phyloP scores from a whole-genome alignment of 495 filamentous ascomycete species.

The Aspergillus panamensis region DNA sequence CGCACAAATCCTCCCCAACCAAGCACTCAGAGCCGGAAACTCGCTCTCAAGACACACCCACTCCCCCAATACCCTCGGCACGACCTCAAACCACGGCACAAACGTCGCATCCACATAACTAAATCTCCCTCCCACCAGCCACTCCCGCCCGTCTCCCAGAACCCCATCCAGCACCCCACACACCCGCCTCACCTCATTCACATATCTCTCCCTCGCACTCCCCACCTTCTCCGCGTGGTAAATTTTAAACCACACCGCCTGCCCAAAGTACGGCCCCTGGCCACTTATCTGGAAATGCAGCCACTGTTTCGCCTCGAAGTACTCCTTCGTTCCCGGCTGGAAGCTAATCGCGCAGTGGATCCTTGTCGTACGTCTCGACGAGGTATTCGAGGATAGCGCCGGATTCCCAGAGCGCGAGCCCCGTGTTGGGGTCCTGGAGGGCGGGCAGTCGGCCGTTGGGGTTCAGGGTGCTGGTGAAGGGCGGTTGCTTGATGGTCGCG shows the following conservation, averaged over 20 bases:
- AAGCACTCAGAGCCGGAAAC: constrained; percentile 39
- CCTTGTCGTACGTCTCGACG: constrained; percentile 65
- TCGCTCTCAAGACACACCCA: constrained; percentile 34
- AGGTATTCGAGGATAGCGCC: constrained; percentile 73
- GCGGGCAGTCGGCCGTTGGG: constrained; percentile 66
- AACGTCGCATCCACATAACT: constrained; percentile 60
- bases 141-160: constrained; percentile 51
- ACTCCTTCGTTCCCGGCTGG: constrained; percentile 42
- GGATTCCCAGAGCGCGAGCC: constrained; percentile 65
- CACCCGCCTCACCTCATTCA: constrained; percentile 58
- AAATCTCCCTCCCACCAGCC: constrained; percentile 57
- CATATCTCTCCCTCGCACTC: constrained; percentile 57
- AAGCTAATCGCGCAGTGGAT: constrained; percentile 57
- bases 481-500: constrained; percentile 53
- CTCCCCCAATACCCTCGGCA: constrained; percentile 17
- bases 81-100: constrained; percentile 46
- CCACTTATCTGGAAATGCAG: constrained; percentile 63
- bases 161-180: constrained; percentile 53
- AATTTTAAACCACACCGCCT: constrained; percentile 52
- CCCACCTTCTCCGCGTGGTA: constrained; percentile 57
- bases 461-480: constrained; percentile 57
- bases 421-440: constrained; percentile 67
- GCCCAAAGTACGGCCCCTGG: constrained; percentile 69
- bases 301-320: constrained; percentile 58
- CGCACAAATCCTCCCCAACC: constrained; percentile 41